phyloP scores from a whole-genome alignment of 257 asterid species.

The Capsicum rhomboideum region DNA sequence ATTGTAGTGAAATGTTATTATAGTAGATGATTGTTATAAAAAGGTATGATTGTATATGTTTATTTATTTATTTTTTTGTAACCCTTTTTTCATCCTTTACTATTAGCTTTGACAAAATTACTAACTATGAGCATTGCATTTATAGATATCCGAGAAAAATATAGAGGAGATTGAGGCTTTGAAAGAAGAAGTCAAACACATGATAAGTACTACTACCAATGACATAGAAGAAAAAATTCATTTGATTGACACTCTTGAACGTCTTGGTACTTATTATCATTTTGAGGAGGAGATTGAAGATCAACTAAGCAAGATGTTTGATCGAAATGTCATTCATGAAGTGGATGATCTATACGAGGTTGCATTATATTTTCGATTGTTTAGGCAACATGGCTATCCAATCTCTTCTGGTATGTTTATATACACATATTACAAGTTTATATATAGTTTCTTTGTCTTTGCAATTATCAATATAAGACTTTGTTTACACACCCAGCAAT shows the following conservation, averaged over 20 bases:
- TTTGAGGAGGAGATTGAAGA: slow-evolving; percentile 5
- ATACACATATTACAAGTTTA: too few relatives aligned
- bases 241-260: not conserved
- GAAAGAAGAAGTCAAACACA: not conserved
- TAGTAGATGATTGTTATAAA: not conserved
- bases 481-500: not conserved
- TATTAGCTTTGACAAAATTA: too few relatives aligned
- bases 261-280: slow-evolving; percentile 8
- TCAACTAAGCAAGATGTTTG: not conserved
- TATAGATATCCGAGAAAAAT: not conserved
- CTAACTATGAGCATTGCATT: too few relatives aligned
- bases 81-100: too few relatives aligned
- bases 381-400: too few relatives aligned
- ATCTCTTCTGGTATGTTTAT: slow-evolving; percentile 6
- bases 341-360: not conserved
- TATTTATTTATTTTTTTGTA: not conserved
- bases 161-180: not conserved
- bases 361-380: not conserved
- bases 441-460: not conserved
- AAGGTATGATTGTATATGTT: not conserved
- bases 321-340: not conserved
- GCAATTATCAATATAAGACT: not conserved
- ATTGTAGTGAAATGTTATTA: too few relatives aligned
- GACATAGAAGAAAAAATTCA: too few relatives aligned
- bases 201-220: too few relatives aligned